Percentiles rank a stretch among this genome's conserved stretches.
Conservation (phyloP, 495 filamentous ascomycete genomes). For the Sordaria brevicollis region DNA sequence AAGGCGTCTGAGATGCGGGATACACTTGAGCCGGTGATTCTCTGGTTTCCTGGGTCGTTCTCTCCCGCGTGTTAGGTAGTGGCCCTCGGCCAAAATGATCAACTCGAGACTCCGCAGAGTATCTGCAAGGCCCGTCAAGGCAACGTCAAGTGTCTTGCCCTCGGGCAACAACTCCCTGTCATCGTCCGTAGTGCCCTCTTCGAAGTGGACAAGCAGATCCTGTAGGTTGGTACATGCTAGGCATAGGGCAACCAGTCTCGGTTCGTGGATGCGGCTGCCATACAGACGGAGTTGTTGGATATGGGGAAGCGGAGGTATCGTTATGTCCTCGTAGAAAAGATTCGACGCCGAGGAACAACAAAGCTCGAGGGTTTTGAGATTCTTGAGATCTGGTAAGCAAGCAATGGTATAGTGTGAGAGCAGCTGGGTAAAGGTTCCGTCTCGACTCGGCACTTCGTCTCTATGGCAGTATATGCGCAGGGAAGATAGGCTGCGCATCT, state of each 20-base stretch:
- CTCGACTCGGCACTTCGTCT: conserved; percentile 14
- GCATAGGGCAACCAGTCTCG: conserved; percentile 16
- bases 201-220: conserved; percentile 22
- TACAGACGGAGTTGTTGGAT: conserved; percentile 22
- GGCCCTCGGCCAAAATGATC: conserved; percentile 18
- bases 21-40: conserved; percentile 24
- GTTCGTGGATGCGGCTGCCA: conserved; percentile 23
- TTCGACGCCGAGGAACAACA: conserved; percentile 18
- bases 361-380: conserved; percentile 23
- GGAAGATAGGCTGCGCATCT: conserved; percentile 9
- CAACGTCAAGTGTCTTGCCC: conserved; percentile 20
- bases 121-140: conserved; percentile 11
- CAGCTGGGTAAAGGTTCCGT: conserved; percentile 13
- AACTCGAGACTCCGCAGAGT: conserved; percentile 18
- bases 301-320: conserved; percentile 16
- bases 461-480: conserved; percentile 26
- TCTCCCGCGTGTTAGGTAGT: conserved; percentile 21
- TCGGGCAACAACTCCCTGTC: conserved; percentile 20
- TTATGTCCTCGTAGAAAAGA: conserved; percentile 1
- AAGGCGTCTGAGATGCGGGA: conserved; percentile 15
- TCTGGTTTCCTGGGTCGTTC: conserved; percentile 25
- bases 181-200: conserved; percentile 16
- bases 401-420: conserved; percentile 18
- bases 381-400: conserved; percentile 5
- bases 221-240: conserved; percentile 20